A percentile compares a stretch with the other conserved stretches of the same genome.
phyloP scores from a whole-genome alignment of 345 rosid species.

The Melaleuca alternifolia region DNA sequence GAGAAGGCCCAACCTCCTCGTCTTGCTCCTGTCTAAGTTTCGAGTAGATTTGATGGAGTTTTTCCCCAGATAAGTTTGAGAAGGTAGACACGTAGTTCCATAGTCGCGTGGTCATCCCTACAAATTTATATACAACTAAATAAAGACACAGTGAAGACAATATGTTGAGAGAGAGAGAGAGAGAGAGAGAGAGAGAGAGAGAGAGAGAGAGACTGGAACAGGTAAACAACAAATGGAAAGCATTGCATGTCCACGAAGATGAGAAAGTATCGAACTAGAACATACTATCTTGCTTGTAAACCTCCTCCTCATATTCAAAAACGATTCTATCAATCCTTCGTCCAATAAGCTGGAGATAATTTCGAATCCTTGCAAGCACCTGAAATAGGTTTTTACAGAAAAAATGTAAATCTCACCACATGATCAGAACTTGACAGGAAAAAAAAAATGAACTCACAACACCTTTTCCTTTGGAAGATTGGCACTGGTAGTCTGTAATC shows the following conservation, averaged over 20 bases:
- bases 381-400: conserved; percentile 2
- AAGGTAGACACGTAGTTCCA: conserved; percentile 96
- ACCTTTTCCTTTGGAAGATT: conserved; percentile 96
- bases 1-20: conserved; percentile 69
- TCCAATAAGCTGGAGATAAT: conserved; percentile 87
- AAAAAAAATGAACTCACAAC: not conserved
- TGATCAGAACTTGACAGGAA: not conserved
- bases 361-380: conserved; percentile 94
- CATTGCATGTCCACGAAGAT: not conserved
- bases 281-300: conserved; percentile 85
- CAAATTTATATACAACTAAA: not conserved
- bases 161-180: not conserved
- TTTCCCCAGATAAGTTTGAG: conserved; percentile 88
- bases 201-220: not conserved
- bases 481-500: conserved; percentile 91
- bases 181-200: not conserved
- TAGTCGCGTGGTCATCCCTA: conserved; percentile 81
- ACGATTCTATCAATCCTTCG: conserved; percentile 77
- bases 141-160: not conserved
- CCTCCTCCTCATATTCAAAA: conserved; percentile 52
- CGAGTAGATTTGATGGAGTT: conserved; percentile 82
- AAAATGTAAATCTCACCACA: not conserved
- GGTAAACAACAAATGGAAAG: not conserved
- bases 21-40: conserved; percentile 76
- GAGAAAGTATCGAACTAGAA: not conserved